Evolutionary conservation across 805 yeast species (phyloP).

Genomic region (Phaffomyces thermotolerans): DNA sequence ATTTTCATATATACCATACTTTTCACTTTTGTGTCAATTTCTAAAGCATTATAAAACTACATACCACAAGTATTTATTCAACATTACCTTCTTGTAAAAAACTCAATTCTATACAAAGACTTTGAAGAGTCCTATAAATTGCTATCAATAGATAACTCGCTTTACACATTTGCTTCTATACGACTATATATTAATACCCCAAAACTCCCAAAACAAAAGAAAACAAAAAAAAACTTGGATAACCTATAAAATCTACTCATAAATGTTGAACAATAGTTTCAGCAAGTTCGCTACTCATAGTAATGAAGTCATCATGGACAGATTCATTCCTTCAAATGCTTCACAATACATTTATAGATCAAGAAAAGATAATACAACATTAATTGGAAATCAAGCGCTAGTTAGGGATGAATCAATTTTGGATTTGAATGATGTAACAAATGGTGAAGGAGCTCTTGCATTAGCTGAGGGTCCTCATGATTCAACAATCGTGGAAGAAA

Average conservation of each 20-base stretch:
- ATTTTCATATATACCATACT: neutral
- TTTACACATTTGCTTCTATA: neutral
- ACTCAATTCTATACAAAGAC: no score
- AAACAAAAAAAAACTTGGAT: neutral
- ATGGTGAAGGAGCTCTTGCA: conserved; percentile 12
- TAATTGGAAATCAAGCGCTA: neutral
- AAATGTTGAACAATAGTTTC: conserved; percentile 6
- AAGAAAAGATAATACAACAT: neutral
- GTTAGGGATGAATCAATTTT: conserved; percentile 12
- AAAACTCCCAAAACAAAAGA: neutral
- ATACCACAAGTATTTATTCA: neutral
- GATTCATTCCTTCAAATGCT: conserved; percentile 32
- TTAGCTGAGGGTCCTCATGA: neutral
- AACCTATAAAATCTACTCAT: no score
- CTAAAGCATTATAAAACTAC: neutral
- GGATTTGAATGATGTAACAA: conserved; percentile 11
- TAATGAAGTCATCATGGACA: conserved; percentile 23
- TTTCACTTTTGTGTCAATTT: neutral
- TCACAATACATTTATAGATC: conserved; percentile 25
- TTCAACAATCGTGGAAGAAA: conserved; percentile 16
- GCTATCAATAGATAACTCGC: neutral
- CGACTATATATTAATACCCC: neutral
- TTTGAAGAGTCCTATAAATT: neutral
- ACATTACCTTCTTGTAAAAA: no score
- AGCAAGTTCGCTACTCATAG: neutral